phyloP scores from a whole-genome alignment of 208 protist species.

The Wallacemonas collosoma region DNA sequence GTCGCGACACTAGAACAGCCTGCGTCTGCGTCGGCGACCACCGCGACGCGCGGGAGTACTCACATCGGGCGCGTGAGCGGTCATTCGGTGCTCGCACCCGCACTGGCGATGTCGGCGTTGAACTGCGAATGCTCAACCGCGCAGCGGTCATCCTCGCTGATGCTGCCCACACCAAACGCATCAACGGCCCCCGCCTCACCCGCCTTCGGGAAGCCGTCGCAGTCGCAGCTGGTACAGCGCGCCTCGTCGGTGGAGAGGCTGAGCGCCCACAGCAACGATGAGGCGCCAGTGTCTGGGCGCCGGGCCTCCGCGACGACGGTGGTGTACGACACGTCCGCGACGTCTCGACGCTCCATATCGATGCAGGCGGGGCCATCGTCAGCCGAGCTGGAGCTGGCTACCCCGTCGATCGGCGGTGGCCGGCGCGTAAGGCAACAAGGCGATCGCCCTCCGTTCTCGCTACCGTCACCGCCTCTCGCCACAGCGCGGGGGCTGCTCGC shows the following conservation, averaged over 20 bases:
- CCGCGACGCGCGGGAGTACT: no score
- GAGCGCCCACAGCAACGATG: not conserved
- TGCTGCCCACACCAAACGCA: constrained; percentile 5
- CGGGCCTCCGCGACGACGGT: constrained; percentile 9
- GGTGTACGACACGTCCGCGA: constrained; percentile 11
- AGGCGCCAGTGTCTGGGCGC: not conserved
- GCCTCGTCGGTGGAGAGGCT: not conserved
- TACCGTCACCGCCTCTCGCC: no score
- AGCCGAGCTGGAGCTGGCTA: no score
- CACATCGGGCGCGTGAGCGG: not conserved
- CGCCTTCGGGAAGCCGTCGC: not conserved
- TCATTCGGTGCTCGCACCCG: not conserved
- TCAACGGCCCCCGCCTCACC: constrained; percentile 1
- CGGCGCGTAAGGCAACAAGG: no score
- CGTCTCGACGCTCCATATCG: not conserved
- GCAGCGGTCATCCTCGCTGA: not conserved
- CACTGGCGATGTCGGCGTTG: not conserved
- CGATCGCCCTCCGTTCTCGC: no score
- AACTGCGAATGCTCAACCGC: not conserved
- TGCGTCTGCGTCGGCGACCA: no score
- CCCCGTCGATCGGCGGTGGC: no score
- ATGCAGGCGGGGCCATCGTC: no score
- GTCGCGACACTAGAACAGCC: no score
- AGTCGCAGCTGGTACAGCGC: not conserved
- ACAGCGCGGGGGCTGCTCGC: no score